Base-by-base conservation (phyloP, 139 green algal genomes). In the Coelastrella sp. region DNA sequence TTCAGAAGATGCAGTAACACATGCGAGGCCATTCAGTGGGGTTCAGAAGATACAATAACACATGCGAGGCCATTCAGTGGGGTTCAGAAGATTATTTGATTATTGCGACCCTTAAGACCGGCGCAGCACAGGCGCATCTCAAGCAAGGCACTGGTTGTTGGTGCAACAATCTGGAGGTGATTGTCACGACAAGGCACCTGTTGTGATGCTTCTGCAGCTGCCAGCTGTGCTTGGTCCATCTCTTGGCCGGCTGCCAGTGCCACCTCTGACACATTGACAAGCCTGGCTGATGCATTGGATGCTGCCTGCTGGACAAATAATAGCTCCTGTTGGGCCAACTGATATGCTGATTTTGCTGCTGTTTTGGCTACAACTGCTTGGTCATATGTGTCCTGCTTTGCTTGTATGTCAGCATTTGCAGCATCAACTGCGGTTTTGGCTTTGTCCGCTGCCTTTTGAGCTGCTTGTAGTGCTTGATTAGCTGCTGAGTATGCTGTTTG, bases 321-420 rank as follows among this genome's bases (percentile, higher is more conserved):
- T 19, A 88, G 35, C 84, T 88, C 84, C 9, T 70, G 24, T n/a
- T 88, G 84, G 66, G 84, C 84, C 7, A 24, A 5, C 6, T 88
- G 66, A 72, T 88, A 88, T 7, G 84, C 84, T 59, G 84, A 66
- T 24, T 81, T 88, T 35, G 84, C 84, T 80, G 84, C 84, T 58
- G 66, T 68, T 68, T 81, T 88, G 56, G 84, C 84, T 19, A 81
- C 19, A 19, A 88, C 49, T 57, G 84, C 84, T 68, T 88, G 84
- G 10, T 88, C 20, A 24, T 88, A 88, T 25, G 49, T 14, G 3
- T 81, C 68, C 84, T 88, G 84, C 22, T 88, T 88, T n/a, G 84
- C 66, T n/a, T 88, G 66, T 22, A 81, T 80, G 24, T 11, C 35
- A 56, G 68, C 84, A 49, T 59, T 73, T 22, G 84, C 84, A 24